phyloP scores from a whole-genome alignment of 331 rosid genomes.

The Quercus phellos region DNA sequence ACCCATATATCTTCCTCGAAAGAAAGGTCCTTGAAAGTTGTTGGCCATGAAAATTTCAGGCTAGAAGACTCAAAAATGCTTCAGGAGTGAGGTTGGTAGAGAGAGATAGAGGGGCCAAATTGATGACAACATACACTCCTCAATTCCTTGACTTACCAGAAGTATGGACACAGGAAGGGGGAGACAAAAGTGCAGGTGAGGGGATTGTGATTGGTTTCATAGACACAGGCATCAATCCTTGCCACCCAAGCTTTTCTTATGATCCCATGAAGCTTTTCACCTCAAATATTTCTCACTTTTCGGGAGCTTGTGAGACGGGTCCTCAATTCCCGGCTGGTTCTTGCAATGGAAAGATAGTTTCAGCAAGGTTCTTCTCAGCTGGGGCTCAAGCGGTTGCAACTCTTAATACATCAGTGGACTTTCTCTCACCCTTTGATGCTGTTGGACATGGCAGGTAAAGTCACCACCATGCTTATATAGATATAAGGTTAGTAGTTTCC shows the following conservation, averaged over 20 bases:
- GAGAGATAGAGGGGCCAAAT: constrained; percentile 72
- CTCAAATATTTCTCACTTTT: constrained; percentile 44
- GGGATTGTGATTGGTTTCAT: constrained; percentile 79
- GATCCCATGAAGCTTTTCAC: constrained; percentile 32
- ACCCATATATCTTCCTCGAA: background rate
- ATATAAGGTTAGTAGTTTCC: too few relatives aligned
- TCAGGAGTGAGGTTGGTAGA: constrained; percentile 58
- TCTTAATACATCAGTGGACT: constrained; percentile 63
- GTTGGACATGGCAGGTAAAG: constrained; percentile 91
- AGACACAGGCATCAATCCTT: constrained; percentile 74
- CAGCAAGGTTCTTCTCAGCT: constrained; percentile 64
- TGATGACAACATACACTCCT: constrained; percentile 79
- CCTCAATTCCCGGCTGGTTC: constrained; percentile 52
- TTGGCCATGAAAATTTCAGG: constrained; percentile 28
- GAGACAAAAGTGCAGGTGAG: constrained; percentile 52
- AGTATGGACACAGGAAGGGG: constrained; percentile 48
- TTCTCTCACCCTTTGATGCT: constrained; percentile 87
- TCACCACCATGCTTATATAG: too few relatives aligned
- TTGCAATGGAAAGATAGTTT: constrained; percentile 72
- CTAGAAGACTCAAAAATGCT: constrained; percentile 41
- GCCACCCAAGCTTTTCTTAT: constrained; percentile 68
- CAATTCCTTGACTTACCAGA: constrained; percentile 49
- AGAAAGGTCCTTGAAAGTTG: background rate
- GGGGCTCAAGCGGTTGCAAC: constrained; percentile 65
- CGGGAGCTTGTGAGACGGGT: constrained; percentile 55